Percentiles rank a stretch among this genome's conserved stretches.
Evolutionary conservation across 2,329 filamentous ascomycete genomes (phyloP).

Genomic region (Plenodomus biglobosus): DNA sequence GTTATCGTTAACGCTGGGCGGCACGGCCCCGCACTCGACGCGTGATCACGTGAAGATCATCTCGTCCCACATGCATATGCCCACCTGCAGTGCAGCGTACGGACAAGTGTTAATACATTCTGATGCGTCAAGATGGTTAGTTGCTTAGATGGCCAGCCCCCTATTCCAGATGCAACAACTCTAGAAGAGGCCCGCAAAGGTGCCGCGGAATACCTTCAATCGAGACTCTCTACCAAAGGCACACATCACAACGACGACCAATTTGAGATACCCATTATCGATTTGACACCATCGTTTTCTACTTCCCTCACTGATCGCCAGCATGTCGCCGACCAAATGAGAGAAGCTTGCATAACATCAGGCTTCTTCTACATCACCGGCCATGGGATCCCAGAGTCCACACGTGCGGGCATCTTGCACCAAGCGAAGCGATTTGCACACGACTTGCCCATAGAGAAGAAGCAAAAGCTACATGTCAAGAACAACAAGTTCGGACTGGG

Average conservation of each 20-base stretch:
- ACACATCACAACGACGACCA: conserved; percentile 11
- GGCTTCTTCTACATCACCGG: conserved; percentile 49
- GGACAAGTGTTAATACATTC: not conserved
- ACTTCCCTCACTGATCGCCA: conserved; percentile 33
- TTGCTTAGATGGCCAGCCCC: not conserved
- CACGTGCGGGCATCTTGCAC: conserved; percentile 35
- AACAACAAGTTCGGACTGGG: conserved; percentile 46
- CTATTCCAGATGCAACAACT: conserved; percentile 11
- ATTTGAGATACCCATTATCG: conserved; percentile 44
- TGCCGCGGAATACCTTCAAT: conserved; percentile 41
- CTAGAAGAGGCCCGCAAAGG: conserved; percentile 39
- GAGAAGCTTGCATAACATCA: conserved; percentile 42
- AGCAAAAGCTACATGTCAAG: conserved; percentile 45
- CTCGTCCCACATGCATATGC: not conserved
- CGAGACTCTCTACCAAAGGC: conserved; percentile 27
- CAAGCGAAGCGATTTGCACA: conserved; percentile 45
- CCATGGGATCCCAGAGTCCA: conserved; percentile 37
- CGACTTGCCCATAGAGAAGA: conserved; percentile 34
- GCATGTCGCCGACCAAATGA: conserved; percentile 44
- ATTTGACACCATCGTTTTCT: conserved; percentile 44
- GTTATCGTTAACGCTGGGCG: too few relatives aligned
- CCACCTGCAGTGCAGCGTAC: not conserved
- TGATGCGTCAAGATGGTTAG: not conserved
- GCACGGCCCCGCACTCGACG: not conserved
- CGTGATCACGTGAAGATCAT: not conserved